Conservation (phyloP, 495 filamentous ascomycete species). For the Cercophora samala region DNA sequence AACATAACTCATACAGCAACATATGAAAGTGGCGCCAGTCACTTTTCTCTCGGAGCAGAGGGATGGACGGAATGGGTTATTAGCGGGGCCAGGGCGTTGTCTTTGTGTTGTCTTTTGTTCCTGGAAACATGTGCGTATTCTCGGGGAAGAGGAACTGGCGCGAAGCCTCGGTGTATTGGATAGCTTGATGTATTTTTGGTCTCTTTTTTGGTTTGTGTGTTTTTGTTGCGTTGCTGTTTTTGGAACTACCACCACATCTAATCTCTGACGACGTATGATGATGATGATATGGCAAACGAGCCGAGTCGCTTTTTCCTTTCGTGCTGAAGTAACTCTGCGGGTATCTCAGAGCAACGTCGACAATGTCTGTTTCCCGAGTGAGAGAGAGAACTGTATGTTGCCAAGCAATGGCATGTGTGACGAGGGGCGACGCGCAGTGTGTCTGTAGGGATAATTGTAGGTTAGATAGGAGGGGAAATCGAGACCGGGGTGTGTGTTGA, state of each 20-base stretch:
- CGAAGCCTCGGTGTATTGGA: constrained; percentile 12
- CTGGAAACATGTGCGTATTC: not conserved
- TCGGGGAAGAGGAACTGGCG: constrained; percentile 2
- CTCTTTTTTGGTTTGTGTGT: not conserved
- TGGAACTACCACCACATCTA: not conserved
- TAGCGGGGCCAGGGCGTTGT: constrained; percentile 5
- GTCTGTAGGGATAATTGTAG: not conserved
- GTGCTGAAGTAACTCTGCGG: not conserved
- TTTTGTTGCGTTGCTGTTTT: not conserved
- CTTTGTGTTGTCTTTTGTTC: constrained; percentile 6
- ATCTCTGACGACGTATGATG: constrained; percentile 11
- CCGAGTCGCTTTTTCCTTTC: not conserved
- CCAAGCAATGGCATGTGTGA: not conserved
- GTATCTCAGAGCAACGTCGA: not conserved
- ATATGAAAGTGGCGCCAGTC: constrained; percentile 15
- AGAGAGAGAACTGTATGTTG: too few species aligned
- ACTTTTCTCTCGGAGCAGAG: not conserved
- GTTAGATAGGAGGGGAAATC: not conserved
- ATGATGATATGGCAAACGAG: not conserved
- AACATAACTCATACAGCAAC: not conserved
- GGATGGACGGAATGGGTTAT: constrained; percentile 1
- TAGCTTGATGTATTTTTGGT: not conserved
- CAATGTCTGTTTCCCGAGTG: too few species aligned
- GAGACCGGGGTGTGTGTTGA: not conserved
- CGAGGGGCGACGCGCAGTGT: not conserved